Conservation (phyloP, 2,329 filamentous ascomycete genomes). For the Rhynchosporium graminicola region DNA sequence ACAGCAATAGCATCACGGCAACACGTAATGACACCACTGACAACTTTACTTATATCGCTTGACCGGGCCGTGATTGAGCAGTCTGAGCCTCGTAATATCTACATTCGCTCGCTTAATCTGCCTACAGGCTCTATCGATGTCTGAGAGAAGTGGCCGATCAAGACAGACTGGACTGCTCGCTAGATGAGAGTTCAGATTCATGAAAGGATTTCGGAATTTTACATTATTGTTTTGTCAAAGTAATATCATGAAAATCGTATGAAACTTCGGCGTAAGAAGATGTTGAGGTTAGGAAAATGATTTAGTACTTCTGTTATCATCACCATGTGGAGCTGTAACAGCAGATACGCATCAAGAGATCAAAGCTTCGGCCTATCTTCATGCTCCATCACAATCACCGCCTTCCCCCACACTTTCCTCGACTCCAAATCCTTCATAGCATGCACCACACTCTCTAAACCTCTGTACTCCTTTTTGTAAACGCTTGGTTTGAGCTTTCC, state of each 20-base stretch:
- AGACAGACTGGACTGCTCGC: too few species aligned
- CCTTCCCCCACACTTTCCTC: slow-evolving; percentile 57
- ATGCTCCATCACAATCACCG: slow-evolving; percentile 49
- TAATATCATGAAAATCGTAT: neutral
- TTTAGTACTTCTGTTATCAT: too few species aligned
- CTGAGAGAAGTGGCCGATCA: too few species aligned
- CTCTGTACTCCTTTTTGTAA: slow-evolving; percentile 50
- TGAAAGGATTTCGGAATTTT: neutral
- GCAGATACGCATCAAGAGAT: neutral
- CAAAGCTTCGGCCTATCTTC: slow-evolving; percentile 7
- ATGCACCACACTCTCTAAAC: slow-evolving; percentile 50
- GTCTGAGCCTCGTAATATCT: neutral
- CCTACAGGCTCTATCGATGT: neutral
- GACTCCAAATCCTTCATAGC: slow-evolving; percentile 54
- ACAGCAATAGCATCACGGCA: too few species aligned
- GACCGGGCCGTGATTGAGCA: neutral
- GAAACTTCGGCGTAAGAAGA: too few species aligned
- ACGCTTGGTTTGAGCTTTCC: slow-evolving; percentile 53
- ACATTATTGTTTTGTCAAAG: neutral
- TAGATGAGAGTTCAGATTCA: too few species aligned
- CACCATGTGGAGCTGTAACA: too few species aligned
- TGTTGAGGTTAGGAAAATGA: too few species aligned
- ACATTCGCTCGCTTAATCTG: neutral
- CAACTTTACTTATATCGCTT: neutral
- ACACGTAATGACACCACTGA: neutral